phyloP scores from a whole-genome alignment of 306 rosid genomes.

The Lathyrus aphaca region DNA sequence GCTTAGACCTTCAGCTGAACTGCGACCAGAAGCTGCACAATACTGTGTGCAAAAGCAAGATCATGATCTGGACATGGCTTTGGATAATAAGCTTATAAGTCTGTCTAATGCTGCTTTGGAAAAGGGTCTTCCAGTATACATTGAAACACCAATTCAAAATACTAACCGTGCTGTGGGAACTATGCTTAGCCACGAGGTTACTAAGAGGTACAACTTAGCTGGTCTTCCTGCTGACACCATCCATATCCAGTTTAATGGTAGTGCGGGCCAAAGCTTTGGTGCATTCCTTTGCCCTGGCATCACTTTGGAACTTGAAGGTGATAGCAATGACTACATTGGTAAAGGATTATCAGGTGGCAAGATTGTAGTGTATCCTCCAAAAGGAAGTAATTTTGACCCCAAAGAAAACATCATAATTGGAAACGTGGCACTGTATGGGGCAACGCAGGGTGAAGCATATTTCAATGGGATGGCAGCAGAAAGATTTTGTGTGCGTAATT shows the following conservation, averaged over 20 bases:
- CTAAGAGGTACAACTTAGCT: conserved; percentile 72
- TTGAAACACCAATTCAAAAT: conserved; percentile 73
- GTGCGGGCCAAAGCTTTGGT: conserved; percentile 99
- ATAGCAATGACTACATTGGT: conserved; percentile 94
- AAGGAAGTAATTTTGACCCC: conserved; percentile 81
- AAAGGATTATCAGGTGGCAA: conserved; percentile 98
- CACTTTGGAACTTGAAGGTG: conserved; percentile 96
- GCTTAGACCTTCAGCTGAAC: conserved; percentile 93
- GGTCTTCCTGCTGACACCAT: conserved; percentile 95
- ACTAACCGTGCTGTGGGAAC: conserved; percentile 97
- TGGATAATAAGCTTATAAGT: conserved; percentile 78
- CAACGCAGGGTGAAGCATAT: conserved; percentile 92
- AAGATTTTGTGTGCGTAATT: conserved; percentile 96
- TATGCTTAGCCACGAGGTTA: conserved; percentile 98
- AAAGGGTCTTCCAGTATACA: conserved; percentile 85
- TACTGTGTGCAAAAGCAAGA: conserved; percentile 93
- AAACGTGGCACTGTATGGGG: conserved; percentile 95
- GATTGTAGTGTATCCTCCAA: conserved; percentile 90
- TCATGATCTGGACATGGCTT: conserved; percentile 89
- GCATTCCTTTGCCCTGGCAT: conserved; percentile 98
- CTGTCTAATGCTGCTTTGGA: conserved; percentile 80
- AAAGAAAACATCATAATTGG: conserved; percentile 92
- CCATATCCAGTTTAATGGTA: conserved; percentile 82
- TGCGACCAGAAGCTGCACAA: conserved; percentile 95
- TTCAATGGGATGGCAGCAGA: conserved; percentile 99